Base-by-base conservation (phyloP, 768 basidiomycete species). In the Dioszegia hungarica region DNA sequence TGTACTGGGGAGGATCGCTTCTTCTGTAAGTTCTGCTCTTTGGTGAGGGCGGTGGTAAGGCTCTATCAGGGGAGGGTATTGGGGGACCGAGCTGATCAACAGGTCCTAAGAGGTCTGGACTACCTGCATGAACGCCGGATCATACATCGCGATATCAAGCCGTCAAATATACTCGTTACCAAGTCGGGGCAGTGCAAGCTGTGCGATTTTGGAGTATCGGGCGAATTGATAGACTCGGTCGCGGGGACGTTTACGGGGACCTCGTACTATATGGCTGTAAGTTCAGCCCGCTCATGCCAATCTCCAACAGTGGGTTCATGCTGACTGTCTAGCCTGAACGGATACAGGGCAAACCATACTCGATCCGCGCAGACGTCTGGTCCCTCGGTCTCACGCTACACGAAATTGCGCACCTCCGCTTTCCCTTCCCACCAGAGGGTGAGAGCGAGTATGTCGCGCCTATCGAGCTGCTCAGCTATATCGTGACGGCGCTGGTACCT, bases 401-500 rank as follows among this genome's bases (percentile, higher is more conserved):
- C 56, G 77, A 77, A 53, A 64, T 75, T 29, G 77, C 77, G 10
- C 72, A 75, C 60, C 69, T 76, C 40, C 71, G 75, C 8, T 77
- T 76, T 67, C 77, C 77, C 1, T 77, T 77, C 62, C 75, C 75
- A 20, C 74, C 75, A 17, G 74, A 75, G 58, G 75, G 74, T 5
- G 76, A 78, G 55, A 84, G 82, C 34, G 90, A 95, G 71, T 80
- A 95, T 27, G 73, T 68, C 34, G 85, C 89, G 5, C 85, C 90
- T n/a, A 94, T 98, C 74, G 94, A 97, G 72, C 80, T 97, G 51
- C 84, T 97, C 79, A 86, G 90, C 77, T 85, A 90, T 70, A 92
- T 95, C 68, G 87, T 89, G 5, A 79, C 62, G 12, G 73, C 66
- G 34, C 78, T 61, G 59, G 70, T 68, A 17, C 73, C 72, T 9